Evolutionary conservation across 2,329 filamentous ascomycete genomes (phyloP), one percentile per base, ranked within the genome.

Genomic region (Diaporthe destruens): DNA sequence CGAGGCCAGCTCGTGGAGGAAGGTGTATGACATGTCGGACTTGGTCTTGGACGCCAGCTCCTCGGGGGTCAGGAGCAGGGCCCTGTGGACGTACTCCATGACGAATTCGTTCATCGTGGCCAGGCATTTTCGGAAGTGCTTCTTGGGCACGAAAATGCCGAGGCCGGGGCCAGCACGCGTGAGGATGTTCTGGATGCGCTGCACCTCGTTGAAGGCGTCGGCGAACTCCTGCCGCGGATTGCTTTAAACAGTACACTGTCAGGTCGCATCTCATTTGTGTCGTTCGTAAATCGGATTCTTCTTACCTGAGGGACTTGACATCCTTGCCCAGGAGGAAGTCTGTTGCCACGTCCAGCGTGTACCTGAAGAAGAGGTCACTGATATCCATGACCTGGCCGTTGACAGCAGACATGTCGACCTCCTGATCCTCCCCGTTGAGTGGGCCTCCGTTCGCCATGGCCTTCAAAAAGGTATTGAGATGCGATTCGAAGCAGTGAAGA

Each of bases 271-370:
- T 16, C 16, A 44, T 68, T 23, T 42, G 16, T 9, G 51, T 36
- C 51, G 6, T 29, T 34, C 34, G 12, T 16, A 6, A 16, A 18
- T 18, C 9, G 9, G 12, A 16, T n/a, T 73, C 82, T 78, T 78
- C 82, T 78, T 78, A 88, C 87, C 84, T 85, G n/a, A 90, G 81
- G 39, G 87, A 88, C 77, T 88, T 89, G 25, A 95, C 92, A 75
- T 93, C 93, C 74, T 91, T 86, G 4, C 95, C 95, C 2, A 98
- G 88, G 36, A 98, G 84, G 80, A 98, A 98, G 77, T 97, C 93
- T 0, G 95, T 98, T 2, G 94, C 91, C 9, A 93, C 91, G 81
- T 98, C 95, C 36, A 98, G 87, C 0, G 94, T 95, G 78, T 92
- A 92, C n/a, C 93, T 88, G 84, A 94, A 97, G 82, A 98, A 92